Evolutionary conservation across 345 rosid genomes (phyloP), one percentile per base, ranked within the genome.

Genomic region (Boechera divaricarpa): DNA sequence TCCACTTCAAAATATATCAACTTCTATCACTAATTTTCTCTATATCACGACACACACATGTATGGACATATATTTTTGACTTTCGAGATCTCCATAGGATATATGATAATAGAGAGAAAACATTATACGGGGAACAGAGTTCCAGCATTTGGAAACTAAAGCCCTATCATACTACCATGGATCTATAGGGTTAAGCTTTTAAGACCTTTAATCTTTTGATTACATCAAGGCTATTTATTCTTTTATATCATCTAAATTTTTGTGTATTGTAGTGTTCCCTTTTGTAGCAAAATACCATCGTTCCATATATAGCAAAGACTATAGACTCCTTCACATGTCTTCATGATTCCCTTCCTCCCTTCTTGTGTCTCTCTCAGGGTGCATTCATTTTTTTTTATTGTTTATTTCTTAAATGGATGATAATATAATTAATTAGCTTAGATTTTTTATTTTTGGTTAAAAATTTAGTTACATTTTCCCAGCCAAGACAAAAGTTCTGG

Each of bases 101-200:
- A 63, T 24, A 45, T 15, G 35, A 18, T 64, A 21, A 26, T 66
- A 66, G 41, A 38, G 67, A 12, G 31, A 71, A 10, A 58, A 24
- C 13, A 56, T 61, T 45, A n/a, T 69, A 77, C 35, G 35, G 80
- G 80, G 80, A 63, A 70, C 80, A 70, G 70, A 77, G 80, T 77
- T 77, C 75, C 79, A 52, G 80, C 80, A 77, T 77, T 63, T 77
- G 76, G 70, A 63, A 77, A 70, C 76, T 63, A 55, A 77, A 77
- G 2, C 71, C 76, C 76, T 70, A 77, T 12, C 26, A n/a, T 35
- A 62, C 64, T 69, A 54, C 70, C 59, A 70, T 77, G 32, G 66
- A 77, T 70, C 66, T 55, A 45, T 70, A 77, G 76, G 80, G 80
- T 77, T 70, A 63, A 70, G 65, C 76, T 77, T 77, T 70, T 77